These are phyloP conservation scores for Gonapodya prolifera DNA, from an alignment of 192 early-diverging fungal species.

Conservation along the genomic window DNA sequence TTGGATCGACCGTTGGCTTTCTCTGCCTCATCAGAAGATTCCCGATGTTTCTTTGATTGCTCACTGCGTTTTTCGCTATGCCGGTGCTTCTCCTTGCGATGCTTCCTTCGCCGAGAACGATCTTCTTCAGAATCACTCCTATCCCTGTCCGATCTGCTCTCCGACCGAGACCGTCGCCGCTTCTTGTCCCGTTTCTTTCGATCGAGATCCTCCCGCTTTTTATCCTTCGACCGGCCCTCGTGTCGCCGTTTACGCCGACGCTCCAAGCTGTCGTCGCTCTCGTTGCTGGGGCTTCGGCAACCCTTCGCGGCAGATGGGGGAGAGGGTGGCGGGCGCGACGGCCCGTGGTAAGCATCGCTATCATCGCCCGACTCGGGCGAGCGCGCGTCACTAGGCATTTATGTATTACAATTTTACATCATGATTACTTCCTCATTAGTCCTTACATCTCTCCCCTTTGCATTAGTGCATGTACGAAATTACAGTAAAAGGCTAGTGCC, in stretches of 20 bases:
- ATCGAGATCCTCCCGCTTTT: not conserved
- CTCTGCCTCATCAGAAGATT: not conserved
- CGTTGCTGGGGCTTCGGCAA: not conserved
- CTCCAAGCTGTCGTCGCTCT: not conserved
- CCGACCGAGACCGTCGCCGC: not conserved
- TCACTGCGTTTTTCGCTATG: not conserved
- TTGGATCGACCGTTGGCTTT: not conserved
- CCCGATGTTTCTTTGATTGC: not conserved
- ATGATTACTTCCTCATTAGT: too few relatives aligned
- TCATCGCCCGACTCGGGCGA: too few relatives aligned
- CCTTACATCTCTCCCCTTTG: too few relatives aligned
- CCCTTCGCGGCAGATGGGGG: not conserved
- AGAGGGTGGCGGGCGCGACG: not conserved
- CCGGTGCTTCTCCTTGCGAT: not conserved
- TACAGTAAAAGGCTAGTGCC: too few relatives aligned
- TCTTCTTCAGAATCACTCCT: too few relatives aligned
- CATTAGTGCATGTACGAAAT: too few relatives aligned
- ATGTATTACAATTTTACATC: too few relatives aligned
- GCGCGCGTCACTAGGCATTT: too few relatives aligned
- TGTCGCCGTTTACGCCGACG: not conserved
- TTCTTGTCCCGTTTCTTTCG: not conserved
- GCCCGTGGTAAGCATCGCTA: not conserved
- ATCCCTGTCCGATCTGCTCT: not conserved
- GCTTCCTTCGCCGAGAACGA: not conserved
- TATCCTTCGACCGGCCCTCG: not conserved